Evolutionary conservation across 352 stramenopile species (phyloP), one percentile per base, ranked within the genome.

Genomic region (Lagenidium sp.): DNA sequence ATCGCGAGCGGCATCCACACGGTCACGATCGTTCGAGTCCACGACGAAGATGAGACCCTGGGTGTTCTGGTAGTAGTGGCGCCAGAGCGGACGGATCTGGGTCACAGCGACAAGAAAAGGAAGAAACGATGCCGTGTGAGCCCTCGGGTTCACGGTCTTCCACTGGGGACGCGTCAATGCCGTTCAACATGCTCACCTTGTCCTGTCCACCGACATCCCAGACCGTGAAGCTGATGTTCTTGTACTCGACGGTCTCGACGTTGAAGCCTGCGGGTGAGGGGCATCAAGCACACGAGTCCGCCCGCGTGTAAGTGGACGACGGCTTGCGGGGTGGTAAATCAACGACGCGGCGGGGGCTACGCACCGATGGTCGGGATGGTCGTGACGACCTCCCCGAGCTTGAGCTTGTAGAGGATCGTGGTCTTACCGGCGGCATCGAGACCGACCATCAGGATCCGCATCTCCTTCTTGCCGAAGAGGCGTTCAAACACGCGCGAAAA

Each of bases 31-130:
- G 71, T 98, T 98, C 46, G 93, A 98, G 75, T 99, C 96, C 44
- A 99, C 95, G 28, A 99, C 96, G 61, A 99, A 99, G 68, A 99
- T 99, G 32, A 99, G 73, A 48, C 93, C 97, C 79, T 99, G 94
- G 63, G 95, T 99, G 78, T 98, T 98, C 75, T 99, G 90, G 78
- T 99, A 99, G 79, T 99, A 99, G 77, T 99, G 95, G 62, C 95
- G 83, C 96, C 96, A 99, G 16, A 99, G 78, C 47, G 94, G 94
- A 58, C 96, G 88, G 60, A 99, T 98, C 82, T 64, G 30, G 2
- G n/a, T n/a, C n/a, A n/a, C n/a, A n/a, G n/a, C n/a, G n/a, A n/a
- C n/a, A n/a, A n/a, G n/a, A n/a, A n/a, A n/a, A n/a, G n/a, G n/a
- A n/a, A n/a, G n/a, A n/a, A n/a, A n/a, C n/a, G n/a, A n/a, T n/a